Base-by-base conservation (phyloP, 2,329 filamentous ascomycete genomes). In the Fusarium nurragi region DNA sequence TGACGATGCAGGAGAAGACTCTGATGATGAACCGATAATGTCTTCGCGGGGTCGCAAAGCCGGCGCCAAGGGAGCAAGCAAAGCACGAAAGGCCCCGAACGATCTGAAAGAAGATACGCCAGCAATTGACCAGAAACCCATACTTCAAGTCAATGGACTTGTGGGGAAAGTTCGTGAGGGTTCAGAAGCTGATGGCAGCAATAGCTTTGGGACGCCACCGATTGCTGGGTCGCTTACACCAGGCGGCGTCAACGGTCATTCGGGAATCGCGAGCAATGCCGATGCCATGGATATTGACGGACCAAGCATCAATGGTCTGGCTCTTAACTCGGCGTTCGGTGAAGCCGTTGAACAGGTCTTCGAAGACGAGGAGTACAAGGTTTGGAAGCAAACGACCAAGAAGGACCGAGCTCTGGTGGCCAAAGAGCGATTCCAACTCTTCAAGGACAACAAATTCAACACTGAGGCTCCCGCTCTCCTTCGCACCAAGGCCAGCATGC, bases 331-430 rank as follows among this genome's bases (percentile, higher is more conserved):
- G 48, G 85, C 87, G 2, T 84, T 91, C 54, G 86, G 86, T 16
- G 84, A 90, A 57, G 86, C 86, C 26, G 84, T 83, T 14, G 91
- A 96, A 69, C 92, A 97, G 68, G 85, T 86, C 13, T 93, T 93
- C 68, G 88, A 96, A 69, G 94, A 98, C 70, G 94, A 98, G 57
- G 94, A 97, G 74, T 97, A 95, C 79, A 97, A 96, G 76, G 91
- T 95, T 32, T 99, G 96, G 95, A 99, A 98, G 80, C 94, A 98
- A 77, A 93, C 97, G 37, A 99, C 95, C 3, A 98, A 98, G 79
- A 97, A 95, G 75, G 94, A 97, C 72, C 89, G 95, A 63, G 95
- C 95, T 5, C 81, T 90, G 22, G 88, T 94, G 50, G 91, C 95
- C 58, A 93, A 94, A 65, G 92, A 97, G 74, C 87, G 95, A 28